These are phyloP conservation scores for Kuraishia piskuri DNA, from an alignment of 805 yeast genomes.

Conservation along the genomic window DNA sequence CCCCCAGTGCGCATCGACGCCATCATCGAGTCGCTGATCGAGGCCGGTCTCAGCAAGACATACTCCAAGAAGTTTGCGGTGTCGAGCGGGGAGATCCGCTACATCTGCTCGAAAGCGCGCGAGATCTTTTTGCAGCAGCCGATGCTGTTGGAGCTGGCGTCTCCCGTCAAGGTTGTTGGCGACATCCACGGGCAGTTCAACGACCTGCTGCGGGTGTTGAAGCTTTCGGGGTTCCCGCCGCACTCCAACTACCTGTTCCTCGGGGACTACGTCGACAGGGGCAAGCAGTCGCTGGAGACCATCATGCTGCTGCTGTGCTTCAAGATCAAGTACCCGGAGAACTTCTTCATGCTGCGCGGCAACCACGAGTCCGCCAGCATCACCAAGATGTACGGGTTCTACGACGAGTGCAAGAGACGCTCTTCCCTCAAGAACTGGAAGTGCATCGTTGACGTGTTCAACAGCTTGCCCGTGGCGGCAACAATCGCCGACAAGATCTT, in stretches of 20 bases:
- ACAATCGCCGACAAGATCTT: constrained; percentile 50
- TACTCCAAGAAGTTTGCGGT: constrained; percentile 41
- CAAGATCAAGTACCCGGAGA: constrained; percentile 52
- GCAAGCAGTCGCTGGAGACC: constrained; percentile 49
- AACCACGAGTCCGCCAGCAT: constrained; percentile 53
- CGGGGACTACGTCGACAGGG: constrained; percentile 56
- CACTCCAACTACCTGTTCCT: constrained; percentile 44
- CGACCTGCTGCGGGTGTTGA: constrained; percentile 45
- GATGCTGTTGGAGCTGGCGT: constrained; percentile 51
- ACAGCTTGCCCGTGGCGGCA: constrained; percentile 54
- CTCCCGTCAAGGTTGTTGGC: constrained; percentile 79
- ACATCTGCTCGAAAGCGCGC: constrained; percentile 48
- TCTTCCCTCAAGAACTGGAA: constrained; percentile 41
- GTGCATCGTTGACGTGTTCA: constrained; percentile 44
- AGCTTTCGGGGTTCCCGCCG: constrained; percentile 55
- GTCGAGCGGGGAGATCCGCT: constrained; percentile 43
- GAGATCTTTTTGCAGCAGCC: constrained; percentile 59
- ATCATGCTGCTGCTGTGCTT: constrained; percentile 41
- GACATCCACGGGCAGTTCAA: constrained; percentile 69
- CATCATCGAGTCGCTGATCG: constrained; percentile 51
- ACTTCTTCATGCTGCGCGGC: constrained; percentile 51
- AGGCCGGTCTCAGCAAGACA: constrained; percentile 35
- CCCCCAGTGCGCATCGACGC: constrained; percentile 43
- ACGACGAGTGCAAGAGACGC: constrained; percentile 53
- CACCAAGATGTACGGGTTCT: constrained; percentile 52